Conservation (phyloP, 2,329 filamentous ascomycete species). For the Talaromyces sp. region DNA sequence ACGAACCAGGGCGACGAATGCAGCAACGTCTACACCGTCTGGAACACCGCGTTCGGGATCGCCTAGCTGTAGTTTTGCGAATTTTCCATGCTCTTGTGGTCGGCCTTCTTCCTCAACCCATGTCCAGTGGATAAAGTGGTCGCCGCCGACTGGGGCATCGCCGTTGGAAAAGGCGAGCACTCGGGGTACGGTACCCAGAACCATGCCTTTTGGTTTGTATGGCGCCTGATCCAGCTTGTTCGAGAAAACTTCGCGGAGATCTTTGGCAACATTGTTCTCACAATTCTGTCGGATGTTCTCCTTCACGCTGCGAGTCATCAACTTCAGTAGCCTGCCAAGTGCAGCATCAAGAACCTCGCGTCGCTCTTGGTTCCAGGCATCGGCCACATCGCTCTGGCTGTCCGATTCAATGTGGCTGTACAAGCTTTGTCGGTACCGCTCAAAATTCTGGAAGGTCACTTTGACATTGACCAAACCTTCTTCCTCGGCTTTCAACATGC, state of each 20-base stretch:
- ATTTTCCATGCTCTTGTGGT: slow-evolving; percentile 82
- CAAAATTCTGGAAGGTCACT: slow-evolving; percentile 68
- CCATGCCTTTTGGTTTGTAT: slow-evolving; percentile 89
- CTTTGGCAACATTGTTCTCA: slow-evolving; percentile 83
- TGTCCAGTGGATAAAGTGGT: slow-evolving; percentile 79
- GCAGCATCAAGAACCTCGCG: slow-evolving; percentile 78
- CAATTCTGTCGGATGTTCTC: slow-evolving; percentile 90
- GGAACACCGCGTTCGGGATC: slow-evolving; percentile 61
- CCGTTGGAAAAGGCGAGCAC: slow-evolving; percentile 85
- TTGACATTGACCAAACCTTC: slow-evolving; percentile 86
- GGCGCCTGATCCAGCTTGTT: slow-evolving; percentile 91
- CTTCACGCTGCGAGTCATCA: slow-evolving; percentile 88
- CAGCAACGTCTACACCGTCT: slow-evolving; percentile 58
- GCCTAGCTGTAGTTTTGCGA: slow-evolving; percentile 65
- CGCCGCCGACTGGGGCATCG: slow-evolving; percentile 60
- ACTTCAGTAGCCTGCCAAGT: slow-evolving; percentile 70
- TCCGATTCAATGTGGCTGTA: slow-evolving; percentile 85
- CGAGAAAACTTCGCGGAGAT: slow-evolving; percentile 82
- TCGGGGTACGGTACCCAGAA: slow-evolving; percentile 78
- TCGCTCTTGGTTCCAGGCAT: slow-evolving; percentile 88
- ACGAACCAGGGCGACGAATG: slow-evolving; percentile 72
- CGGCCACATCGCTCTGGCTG: slow-evolving; percentile 89
- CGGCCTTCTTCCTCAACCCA: slow-evolving; percentile 91
- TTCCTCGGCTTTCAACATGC: slow-evolving; percentile 96
- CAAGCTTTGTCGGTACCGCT: slow-evolving; percentile 69